phyloP scores from a whole-genome alignment of 768 basidiomycete species.

The Lactifluus echinatus region DNA sequence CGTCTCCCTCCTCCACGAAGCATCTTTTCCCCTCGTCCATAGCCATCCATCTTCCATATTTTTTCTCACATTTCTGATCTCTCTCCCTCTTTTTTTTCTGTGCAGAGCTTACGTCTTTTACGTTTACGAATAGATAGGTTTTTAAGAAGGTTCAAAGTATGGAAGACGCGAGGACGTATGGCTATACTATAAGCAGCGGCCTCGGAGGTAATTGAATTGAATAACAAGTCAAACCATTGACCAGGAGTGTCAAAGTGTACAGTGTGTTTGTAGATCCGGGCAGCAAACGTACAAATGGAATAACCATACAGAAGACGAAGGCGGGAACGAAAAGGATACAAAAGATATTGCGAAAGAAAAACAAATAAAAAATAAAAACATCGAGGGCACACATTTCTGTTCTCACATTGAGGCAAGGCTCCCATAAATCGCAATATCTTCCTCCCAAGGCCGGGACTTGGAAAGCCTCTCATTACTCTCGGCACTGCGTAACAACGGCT shows the following conservation, averaged over 20 bases:
- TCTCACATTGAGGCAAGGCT: slow-evolving; percentile 5
- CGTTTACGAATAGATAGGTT: slow-evolving; percentile 11
- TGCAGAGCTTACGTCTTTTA: slow-evolving; percentile 1
- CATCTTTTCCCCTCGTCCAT: not conserved
- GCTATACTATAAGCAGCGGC: not conserved
- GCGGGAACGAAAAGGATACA: too few relatives aligned
- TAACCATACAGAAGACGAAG: too few relatives aligned
- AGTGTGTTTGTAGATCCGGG: not conserved
- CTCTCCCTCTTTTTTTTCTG: not conserved
- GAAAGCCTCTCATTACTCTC: not conserved
- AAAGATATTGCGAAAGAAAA: not conserved
- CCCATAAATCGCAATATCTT: slow-evolving; percentile 21
- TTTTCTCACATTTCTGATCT: not conserved
- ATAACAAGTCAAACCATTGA: too few relatives aligned
- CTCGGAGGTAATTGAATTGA: not conserved
- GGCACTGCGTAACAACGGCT: slow-evolving; percentile 26
- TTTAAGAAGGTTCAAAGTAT: not conserved
- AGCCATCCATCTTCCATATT: not conserved
- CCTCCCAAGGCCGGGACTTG: slow-evolving; percentile 13
- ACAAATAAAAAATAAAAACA: not conserved
- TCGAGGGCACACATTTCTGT: too few relatives aligned
- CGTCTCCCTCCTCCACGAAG: not conserved
- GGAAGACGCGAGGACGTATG: not conserved
- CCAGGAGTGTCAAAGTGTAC: not conserved
- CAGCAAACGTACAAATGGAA: not conserved